Conservation (phyloP, 768 basidiomycete genomes). For the Mycena albidolilacea region DNA sequence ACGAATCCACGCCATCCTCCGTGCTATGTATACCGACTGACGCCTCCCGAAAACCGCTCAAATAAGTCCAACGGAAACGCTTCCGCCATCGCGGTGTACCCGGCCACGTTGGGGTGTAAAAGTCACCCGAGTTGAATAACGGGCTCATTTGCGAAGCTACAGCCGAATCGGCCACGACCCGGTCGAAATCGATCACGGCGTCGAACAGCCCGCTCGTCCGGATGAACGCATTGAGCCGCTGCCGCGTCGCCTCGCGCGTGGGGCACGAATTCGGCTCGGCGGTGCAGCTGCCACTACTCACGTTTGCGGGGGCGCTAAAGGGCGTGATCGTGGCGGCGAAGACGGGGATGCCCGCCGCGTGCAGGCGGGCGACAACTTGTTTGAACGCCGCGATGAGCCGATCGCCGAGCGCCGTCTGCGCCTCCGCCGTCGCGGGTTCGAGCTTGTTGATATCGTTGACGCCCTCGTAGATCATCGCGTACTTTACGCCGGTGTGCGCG, state of each 20-base stretch:
- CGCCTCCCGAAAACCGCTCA: conserved; percentile 45
- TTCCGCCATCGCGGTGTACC: conserved; percentile 59
- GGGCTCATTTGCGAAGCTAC: conserved; percentile 55
- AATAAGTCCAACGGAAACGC: conserved; percentile 59
- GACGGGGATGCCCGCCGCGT: conserved; percentile 58
- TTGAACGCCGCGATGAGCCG: conserved; percentile 60
- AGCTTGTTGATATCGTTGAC: conserved; percentile 66
- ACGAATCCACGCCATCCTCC: too few relatives aligned
- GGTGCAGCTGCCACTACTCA: conserved; percentile 37
- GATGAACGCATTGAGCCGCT: conserved; percentile 61
- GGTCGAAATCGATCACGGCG: conserved; percentile 64
- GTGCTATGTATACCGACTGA: conserved; percentile 28
- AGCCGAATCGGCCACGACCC: conserved; percentile 60
- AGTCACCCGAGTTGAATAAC: conserved; percentile 61
- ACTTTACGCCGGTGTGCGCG: conserved; percentile 59
- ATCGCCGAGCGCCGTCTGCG: conserved; percentile 56
- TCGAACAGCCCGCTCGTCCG: conserved; percentile 59
- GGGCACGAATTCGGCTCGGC: conserved; percentile 58
- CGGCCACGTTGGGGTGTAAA: conserved; percentile 64
- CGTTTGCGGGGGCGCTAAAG: conserved; percentile 53
- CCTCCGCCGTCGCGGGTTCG: conserved; percentile 49
- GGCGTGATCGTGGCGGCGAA: conserved; percentile 69
- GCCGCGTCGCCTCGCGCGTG: conserved; percentile 56
- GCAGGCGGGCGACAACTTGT: conserved; percentile 61
- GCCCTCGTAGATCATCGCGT: conserved; percentile 67